These are phyloP conservation scores for Cairneyella variabilis DNA, from an alignment of 495 filamentous ascomycete genomes.

Conservation along the genomic window DNA sequence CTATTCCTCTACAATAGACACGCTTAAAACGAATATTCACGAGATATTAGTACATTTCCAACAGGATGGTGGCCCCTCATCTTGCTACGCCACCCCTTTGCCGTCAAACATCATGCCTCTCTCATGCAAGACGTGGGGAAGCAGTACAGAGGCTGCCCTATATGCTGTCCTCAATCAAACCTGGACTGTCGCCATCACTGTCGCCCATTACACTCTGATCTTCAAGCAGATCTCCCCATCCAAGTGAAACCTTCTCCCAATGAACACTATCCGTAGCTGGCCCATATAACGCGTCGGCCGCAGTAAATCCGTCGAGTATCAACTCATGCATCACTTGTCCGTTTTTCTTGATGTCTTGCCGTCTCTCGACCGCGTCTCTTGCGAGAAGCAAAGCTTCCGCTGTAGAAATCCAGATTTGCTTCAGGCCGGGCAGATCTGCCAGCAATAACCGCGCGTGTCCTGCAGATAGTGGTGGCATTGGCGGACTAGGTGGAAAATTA, in stretches of 20 bases:
- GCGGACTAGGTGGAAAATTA: slow-evolving; percentile 44
- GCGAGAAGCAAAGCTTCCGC: slow-evolving; percentile 48
- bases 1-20: no score
- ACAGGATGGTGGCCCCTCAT: no score
- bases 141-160: no score
- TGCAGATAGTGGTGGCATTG: slow-evolving; percentile 39
- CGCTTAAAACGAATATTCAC: no score
- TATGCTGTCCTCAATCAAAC: no score
- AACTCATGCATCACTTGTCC: slow-evolving; percentile 45
- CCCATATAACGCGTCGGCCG: slow-evolving; percentile 36
- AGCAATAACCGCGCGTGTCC: slow-evolving; percentile 38
- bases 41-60: no score
- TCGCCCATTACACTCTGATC: no score
- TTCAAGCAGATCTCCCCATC: no score
- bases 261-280: neutral
- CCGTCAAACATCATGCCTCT: no score
- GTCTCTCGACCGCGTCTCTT: slow-evolving; percentile 41
- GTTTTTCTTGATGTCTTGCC: slow-evolving; percentile 47
- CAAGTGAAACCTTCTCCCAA: neutral
- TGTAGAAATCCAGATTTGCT: slow-evolving; percentile 46
- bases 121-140: no score
- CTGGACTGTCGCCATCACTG: no score
- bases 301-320: slow-evolving; percentile 42
- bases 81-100: no score
- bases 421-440: slow-evolving; percentile 39